Evolutionary conservation across 2,329 filamentous ascomycete species (phyloP).

Genomic region (Verticillium longisporum): DNA sequence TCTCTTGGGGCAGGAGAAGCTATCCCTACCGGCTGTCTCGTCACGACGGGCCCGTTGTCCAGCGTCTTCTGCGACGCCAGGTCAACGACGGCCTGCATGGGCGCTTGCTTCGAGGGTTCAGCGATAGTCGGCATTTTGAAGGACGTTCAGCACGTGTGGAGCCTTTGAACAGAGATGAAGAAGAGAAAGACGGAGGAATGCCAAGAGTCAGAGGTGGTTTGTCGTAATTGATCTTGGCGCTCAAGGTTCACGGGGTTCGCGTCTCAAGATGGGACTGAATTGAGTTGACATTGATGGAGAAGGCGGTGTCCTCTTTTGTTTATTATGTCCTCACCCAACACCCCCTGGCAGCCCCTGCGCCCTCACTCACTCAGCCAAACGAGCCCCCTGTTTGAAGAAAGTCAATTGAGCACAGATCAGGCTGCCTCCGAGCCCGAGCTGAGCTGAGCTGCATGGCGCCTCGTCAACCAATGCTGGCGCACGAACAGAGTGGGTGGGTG

Average conservation of each 20-base stretch:
- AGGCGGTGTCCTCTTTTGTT: not conserved
- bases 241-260: conserved; percentile 8
- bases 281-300: not conserved
- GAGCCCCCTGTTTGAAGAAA: too few species aligned
- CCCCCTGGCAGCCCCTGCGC: not conserved
- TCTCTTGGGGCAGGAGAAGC: not conserved
- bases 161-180: too few species aligned
- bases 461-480: not conserved
- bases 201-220: not conserved
- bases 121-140: not conserved
- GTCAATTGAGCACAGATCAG: not conserved
- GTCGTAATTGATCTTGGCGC: not conserved
- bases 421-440: not conserved
- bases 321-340: not conserved
- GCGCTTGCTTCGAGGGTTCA: conserved; percentile 1
- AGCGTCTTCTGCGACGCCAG: not conserved
- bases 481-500: not conserved
- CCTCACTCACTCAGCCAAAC: too few species aligned
- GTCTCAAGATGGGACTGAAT: conserved; percentile 3
- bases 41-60: not conserved
- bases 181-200: not conserved
- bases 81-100: conserved; percentile 1
- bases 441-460: not conserved
- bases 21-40: not conserved
- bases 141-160: too few species aligned